Evolutionary conservation across 108 stramenopile genomes (phyloP), one percentile per base, ranked within the genome.

Genomic region (Nitzschia palea): DNA sequence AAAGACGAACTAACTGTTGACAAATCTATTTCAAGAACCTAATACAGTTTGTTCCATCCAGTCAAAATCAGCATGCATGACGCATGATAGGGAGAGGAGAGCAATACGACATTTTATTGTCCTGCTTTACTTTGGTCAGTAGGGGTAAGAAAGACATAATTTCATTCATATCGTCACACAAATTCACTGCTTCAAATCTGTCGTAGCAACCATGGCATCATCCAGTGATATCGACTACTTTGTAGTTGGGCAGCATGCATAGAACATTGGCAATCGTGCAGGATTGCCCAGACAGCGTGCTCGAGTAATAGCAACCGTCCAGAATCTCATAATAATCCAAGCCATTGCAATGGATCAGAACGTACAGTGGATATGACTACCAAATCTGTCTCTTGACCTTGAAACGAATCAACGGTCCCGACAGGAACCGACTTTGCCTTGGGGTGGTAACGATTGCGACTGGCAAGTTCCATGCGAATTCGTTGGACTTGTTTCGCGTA

Each of bases 251-350:
- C 0, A 5, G 25, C 53, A 30, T 67, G 55, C 18, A 85, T 37
- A 8, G 50, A 26, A n/a, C 82, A 81, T 0, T 74, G 53, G 1
- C 81, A 67, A 10, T 68, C 40, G 10, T 40, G 45, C 81, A 85
- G 34, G 73, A 80, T 29, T 78, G 55, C 14, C 14, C 14, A 42
- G 40, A 42, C 14, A 42, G 8, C 66, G 81, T 0, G 95, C 93
- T 26, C 95, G 59, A 8, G 95, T 96, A 31, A 96, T 70, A 1
- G 93, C 95, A 96, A 60, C 28, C 95, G 75, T 30, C 93, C 58
- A 27, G 67, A 34, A 58, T 96, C 95, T 3, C 87, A 62, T 14
- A 96, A 51, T 47, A 96, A 96, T 3, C 95, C 94, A 27, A 96
- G 51, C 25, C 83, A 82, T 32, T 76, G 67, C 15, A 81, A 18